Evolutionary conservation across 345 rosid genomes (phyloP).

Genomic region (Euphorbia lathyris): DNA sequence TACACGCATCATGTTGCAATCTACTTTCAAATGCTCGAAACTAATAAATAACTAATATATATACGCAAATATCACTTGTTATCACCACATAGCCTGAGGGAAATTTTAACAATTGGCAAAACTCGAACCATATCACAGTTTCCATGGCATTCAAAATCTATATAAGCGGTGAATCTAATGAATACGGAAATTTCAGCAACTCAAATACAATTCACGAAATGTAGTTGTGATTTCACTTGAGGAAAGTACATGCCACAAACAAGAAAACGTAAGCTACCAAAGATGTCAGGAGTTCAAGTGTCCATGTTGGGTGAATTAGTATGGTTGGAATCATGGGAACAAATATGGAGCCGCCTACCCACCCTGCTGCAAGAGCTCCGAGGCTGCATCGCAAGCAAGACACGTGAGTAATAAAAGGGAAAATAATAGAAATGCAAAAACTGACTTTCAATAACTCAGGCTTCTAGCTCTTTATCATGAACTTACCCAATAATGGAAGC

Average conservation of each 20-base stretch:
- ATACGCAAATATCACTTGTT: not conserved
- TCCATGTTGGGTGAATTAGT: slow-evolving; percentile 75
- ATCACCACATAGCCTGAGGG: not conserved
- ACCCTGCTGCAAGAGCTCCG: slow-evolving; percentile 78
- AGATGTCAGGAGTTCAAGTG: slow-evolving; percentile 90
- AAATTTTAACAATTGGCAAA: not conserved
- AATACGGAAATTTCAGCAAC: not conserved
- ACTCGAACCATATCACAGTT: not conserved
- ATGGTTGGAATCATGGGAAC: slow-evolving; percentile 82
- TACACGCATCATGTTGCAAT: too few relatives aligned
- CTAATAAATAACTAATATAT: too few relatives aligned
- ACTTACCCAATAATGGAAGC: slow-evolving; percentile 71
- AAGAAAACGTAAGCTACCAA: slow-evolving; percentile 70
- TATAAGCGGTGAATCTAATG: not conserved
- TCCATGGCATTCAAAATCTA: slow-evolving; percentile 8
- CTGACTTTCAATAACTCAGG: too few relatives aligned
- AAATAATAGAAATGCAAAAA: not conserved
- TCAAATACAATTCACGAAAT: not conserved
- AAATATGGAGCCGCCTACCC: slow-evolving; percentile 72
- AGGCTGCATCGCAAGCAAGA: slow-evolving; percentile 44
- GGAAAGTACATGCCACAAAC: slow-evolving; percentile 84
- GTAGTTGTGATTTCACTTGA: slow-evolving; percentile 47
- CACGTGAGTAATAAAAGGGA: not conserved
- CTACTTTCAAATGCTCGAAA: too few relatives aligned
- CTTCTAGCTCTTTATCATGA: too few relatives aligned